A percentile compares a stretch with the other conserved stretches of the same genome.
Evolutionary conservation across 2,329 filamentous ascomycete species (phyloP).

Genomic region (Ophiocordyceps robertsii): DNA sequence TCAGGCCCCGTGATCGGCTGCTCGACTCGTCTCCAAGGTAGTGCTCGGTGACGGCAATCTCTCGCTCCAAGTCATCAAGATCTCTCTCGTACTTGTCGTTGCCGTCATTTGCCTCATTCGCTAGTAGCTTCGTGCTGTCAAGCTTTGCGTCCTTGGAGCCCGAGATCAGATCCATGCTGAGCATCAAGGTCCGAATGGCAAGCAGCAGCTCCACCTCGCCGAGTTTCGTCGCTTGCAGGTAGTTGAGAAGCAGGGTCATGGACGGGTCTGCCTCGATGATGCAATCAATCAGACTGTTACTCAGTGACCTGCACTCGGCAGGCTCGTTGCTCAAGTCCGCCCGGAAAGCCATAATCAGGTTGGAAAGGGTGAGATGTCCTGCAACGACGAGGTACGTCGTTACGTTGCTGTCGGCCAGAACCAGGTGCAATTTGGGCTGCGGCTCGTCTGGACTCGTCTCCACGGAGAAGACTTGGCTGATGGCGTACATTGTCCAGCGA

Average conservation of each 20-base stretch:
- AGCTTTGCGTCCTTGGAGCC: slow-evolving; percentile 17
- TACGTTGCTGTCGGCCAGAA: slow-evolving; percentile 38
- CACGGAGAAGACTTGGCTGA: slow-evolving; percentile 48
- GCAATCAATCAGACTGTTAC: slow-evolving; percentile 48
- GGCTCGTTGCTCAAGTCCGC: slow-evolving; percentile 30
- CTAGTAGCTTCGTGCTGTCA: slow-evolving; percentile 17
- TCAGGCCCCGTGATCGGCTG: slow-evolving; percentile 49
- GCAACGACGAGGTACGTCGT: slow-evolving; percentile 46
- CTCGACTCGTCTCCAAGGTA: slow-evolving; percentile 52
- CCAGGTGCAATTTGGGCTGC: slow-evolving; percentile 17
- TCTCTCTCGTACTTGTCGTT: slow-evolving; percentile 32
- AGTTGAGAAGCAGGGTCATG: slow-evolving; percentile 50
- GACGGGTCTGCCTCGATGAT: slow-evolving; percentile 54
- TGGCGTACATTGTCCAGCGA: slow-evolving; percentile 50
- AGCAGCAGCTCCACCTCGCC: slow-evolving; percentile 53
- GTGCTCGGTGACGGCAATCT: slow-evolving; percentile 54
- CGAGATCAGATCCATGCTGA: slow-evolving; percentile 49
- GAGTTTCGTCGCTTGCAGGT: slow-evolving; percentile 52
- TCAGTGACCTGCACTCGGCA: slow-evolving; percentile 30
- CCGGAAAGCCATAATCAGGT: slow-evolving; percentile 44
- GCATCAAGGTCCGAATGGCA: slow-evolving; percentile 52
- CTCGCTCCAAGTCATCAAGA: slow-evolving; percentile 47
- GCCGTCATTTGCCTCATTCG: slow-evolving; percentile 13
- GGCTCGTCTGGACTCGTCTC: slow-evolving; percentile 27
- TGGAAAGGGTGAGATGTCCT: slow-evolving; percentile 46